Evolutionary conservation across 208 protist genomes (phyloP).

Genomic region (Leishmania tropica): DNA sequence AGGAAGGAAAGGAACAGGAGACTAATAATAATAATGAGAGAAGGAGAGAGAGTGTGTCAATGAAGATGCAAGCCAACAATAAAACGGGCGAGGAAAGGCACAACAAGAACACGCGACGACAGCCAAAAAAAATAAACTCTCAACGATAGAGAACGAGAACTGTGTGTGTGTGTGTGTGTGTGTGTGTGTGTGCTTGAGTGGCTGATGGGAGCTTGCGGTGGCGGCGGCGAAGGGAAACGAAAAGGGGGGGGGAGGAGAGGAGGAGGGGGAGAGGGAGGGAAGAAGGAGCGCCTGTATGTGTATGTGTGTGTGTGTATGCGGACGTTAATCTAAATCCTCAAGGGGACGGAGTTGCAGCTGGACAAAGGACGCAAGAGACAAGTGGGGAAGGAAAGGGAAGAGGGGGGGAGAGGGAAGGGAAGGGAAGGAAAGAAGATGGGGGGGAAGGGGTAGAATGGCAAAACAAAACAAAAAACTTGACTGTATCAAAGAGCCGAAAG

Average conservation of each 20-base stretch:
- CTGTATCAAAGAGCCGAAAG: background rate
- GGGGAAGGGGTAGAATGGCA: too few relatives aligned
- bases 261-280: background rate
- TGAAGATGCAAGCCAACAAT: background rate
- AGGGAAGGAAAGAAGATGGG: too few relatives aligned
- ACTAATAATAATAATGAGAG: too few relatives aligned
- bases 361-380: too few relatives aligned
- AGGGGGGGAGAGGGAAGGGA: too few relatives aligned
- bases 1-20: too few relatives aligned
- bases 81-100: background rate
- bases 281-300: background rate
- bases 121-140: background rate
- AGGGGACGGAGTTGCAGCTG: background rate
- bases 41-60: background rate
- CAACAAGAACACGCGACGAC: too few relatives aligned
- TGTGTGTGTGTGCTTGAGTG: too few relatives aligned
- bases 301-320: constrained; percentile 3
- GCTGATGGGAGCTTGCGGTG: background rate
- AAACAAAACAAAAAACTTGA: background rate
- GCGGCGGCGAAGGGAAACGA: too few relatives aligned
- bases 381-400: too few relatives aligned
- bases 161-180: too few relatives aligned
- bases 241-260: background rate
- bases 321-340: background rate
- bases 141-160: background rate